Evolutionary conservation across 2,329 filamentous ascomycete species (phyloP).

Genomic region (Onygenales sp.): DNA sequence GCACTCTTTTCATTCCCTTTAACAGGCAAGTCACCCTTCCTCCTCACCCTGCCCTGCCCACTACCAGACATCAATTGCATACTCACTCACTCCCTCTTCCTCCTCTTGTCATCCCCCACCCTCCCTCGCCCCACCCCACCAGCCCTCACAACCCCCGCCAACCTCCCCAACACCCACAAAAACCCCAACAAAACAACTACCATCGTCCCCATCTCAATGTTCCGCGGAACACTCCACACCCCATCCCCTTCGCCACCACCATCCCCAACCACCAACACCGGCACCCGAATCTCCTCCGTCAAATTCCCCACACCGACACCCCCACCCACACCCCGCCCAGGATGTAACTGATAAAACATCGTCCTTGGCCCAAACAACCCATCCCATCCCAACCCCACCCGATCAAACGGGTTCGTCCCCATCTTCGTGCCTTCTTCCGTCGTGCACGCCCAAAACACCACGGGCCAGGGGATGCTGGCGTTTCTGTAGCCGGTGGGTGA

Average conservation of each 20-base stretch:
- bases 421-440: slow-evolving; percentile 48
- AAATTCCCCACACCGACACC: slow-evolving; percentile 24
- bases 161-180: slow-evolving; percentile 58
- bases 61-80: background rate
- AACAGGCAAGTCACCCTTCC: background rate
- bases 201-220: slow-evolving; percentile 48
- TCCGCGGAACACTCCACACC: slow-evolving; percentile 9
- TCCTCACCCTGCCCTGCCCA: background rate
- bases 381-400: slow-evolving; percentile 77
- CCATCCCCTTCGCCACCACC: slow-evolving; percentile 27
- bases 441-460: slow-evolving; percentile 83
- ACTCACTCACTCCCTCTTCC: slow-evolving; percentile 7
- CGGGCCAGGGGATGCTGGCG: slow-evolving; percentile 65
- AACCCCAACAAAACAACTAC: slow-evolving; percentile 54
- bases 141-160: slow-evolving; percentile 28
- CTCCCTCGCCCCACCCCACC: slow-evolving; percentile 13
- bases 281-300: slow-evolving; percentile 50
- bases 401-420: slow-evolving; percentile 72
- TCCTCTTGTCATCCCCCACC: slow-evolving; percentile 3
- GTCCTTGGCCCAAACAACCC: slow-evolving; percentile 65
- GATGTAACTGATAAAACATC: slow-evolving; percentile 70
- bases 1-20: no score
- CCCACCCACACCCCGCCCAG: slow-evolving; percentile 20
- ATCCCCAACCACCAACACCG: slow-evolving; percentile 51
- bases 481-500: slow-evolving; percentile 44